These are phyloP conservation scores for Starmerella sp. DNA, from an alignment of 805 yeast genomes.

Conservation along the genomic window DNA sequence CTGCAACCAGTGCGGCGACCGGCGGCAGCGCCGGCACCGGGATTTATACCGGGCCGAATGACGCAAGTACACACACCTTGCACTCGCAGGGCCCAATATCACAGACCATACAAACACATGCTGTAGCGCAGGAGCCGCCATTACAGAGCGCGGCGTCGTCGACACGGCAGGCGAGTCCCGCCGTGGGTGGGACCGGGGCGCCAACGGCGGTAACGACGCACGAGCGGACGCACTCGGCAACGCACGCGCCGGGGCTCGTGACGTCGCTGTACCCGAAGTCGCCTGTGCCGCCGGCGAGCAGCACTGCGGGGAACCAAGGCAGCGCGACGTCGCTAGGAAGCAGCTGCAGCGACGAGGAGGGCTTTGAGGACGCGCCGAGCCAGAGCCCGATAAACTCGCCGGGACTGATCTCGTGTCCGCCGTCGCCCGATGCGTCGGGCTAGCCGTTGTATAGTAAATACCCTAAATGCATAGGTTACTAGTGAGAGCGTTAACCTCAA, in stretches of 20 bases:
- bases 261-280: conserved; percentile 9
- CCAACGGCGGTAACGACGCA: conserved; percentile 17
- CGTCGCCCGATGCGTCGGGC: conserved; percentile 20
- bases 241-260: conserved; percentile 10
- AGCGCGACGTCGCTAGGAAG: conserved; percentile 4
- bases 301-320: not conserved
- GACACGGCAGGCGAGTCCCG: not conserved
- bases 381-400: conserved; percentile 20
- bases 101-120: not conserved
- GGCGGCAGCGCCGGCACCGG: not conserved
- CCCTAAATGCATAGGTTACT: not conserved
- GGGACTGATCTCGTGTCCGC: conserved; percentile 22
- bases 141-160: not conserved
- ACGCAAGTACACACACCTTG: too few species aligned
- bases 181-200: not conserved
- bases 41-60: not conserved
- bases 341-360: conserved; percentile 16
- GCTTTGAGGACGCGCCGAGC: conserved; percentile 19
- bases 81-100: not conserved
- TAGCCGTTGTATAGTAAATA: not conserved
- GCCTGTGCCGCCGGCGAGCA: not conserved
- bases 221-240: conserved; percentile 12
- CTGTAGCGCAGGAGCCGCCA: not conserved
- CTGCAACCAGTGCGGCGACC: not conserved
- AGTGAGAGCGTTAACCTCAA: too few species aligned